Evolutionary conservation across 345 rosid genomes (phyloP), one percentile per base, ranked within the genome.

Genomic region (Hibiscus mutabilis): DNA sequence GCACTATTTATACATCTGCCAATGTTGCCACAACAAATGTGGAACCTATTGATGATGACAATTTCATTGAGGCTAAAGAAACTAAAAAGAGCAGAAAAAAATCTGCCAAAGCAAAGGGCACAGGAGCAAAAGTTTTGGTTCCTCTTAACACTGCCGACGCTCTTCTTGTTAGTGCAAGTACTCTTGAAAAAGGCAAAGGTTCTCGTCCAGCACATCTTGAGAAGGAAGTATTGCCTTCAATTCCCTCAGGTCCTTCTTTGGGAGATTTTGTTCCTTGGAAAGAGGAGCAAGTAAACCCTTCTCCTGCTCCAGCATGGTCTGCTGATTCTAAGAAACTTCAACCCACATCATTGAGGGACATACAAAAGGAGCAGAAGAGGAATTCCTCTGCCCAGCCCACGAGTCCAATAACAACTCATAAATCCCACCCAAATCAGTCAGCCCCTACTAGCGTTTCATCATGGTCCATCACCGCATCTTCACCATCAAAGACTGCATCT

Each of bases 251-350:
- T 15, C 97, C 96, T 70, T 95, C 99, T 25, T 80, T 92, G 79
- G 98, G 98, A 77, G 99, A 95, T 84, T 95, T 92, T 85, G 98
- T 95, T 73, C 78, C 84, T 13, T 92, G 97, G 99, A 90, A 85
- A 79, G 97, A 85, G 57, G 99, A 88, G 73, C 47, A 87, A 44
- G 75, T 73, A 6, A 83, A 76, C 77, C 67, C 80, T 82, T 70
- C 93, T 55, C 85, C 88, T 29, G 83, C 89, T 56, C 92, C 88
- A 40, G 99, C 97, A 55, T 95, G 99, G 99, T 92, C 96, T 58
- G 75, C 84, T 25, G 97, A 85, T 24, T 77, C 92, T 7, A 86
- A 84, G 74, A 94, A 87, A 77, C 46, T 77, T 56, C 18, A 85
- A 69, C 87, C 96, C 55, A 81, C 91, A 70, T 90, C 97, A 52